These are phyloP conservation scores for Neurospora africana DNA, from an alignment of 495 filamentous ascomycete genomes.

Conservation along the genomic window DNA sequence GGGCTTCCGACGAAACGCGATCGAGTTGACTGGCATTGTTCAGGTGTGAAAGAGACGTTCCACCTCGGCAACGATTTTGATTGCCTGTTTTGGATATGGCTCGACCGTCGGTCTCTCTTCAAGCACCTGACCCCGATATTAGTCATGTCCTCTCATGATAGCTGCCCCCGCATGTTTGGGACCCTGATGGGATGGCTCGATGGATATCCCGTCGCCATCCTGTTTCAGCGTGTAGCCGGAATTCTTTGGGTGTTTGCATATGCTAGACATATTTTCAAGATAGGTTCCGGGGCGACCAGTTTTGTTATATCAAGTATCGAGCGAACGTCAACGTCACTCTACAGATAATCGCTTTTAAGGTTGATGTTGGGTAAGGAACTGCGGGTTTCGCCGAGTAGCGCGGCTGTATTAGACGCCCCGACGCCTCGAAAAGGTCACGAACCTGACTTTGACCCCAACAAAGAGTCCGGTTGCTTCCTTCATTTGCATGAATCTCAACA, in stretches of 20 bases:
- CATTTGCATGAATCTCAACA: neutral
- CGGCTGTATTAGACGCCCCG: neutral
- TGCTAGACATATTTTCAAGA: neutral
- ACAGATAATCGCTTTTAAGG: neutral
- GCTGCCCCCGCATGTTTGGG: neutral
- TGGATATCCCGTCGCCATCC: neutral
- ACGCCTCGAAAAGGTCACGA: neutral
- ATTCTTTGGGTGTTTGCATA: neutral
- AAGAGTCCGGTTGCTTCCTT: neutral
- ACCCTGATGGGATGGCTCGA: neutral
- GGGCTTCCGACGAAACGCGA: neutral
- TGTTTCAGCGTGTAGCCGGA: neutral
- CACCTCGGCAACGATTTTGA: neutral
- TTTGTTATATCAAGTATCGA: neutral
- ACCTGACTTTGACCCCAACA: neutral
- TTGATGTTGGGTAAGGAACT: neutral
- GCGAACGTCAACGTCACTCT: neutral
- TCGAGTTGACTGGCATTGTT: neutral
- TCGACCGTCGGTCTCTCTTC: neutral
- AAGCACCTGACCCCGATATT: neutral
- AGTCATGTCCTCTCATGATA: neutral
- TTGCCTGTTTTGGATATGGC: neutral
- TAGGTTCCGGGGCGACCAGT: neutral
- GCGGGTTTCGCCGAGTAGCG: neutral
- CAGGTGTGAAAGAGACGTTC: neutral